Conservation (phyloP, 2,329 filamentous ascomycete species). For the Cercospora nicotianae region DNA sequence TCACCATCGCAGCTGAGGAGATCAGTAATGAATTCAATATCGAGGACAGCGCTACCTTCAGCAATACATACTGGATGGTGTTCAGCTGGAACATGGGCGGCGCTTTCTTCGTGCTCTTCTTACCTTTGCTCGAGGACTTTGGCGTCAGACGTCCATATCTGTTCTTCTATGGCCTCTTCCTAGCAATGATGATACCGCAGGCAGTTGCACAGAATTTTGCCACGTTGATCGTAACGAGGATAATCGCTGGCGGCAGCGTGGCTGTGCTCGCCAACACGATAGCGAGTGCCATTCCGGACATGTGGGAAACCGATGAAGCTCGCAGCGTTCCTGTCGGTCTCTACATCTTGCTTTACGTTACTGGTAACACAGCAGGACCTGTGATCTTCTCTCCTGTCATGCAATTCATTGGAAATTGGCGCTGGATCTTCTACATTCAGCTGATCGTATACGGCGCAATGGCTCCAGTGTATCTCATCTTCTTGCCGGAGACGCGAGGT, state of each 20-base stretch:
- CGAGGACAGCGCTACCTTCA: conserved; percentile 38
- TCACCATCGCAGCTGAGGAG: conserved; percentile 39
- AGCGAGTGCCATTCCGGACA: conserved; percentile 42
- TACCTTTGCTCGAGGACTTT: conserved; percentile 43
- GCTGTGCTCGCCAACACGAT: conserved; percentile 41
- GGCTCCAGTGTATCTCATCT: conserved; percentile 42
- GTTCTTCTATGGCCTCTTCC: conserved; percentile 38
- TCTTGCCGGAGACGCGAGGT: conserved; percentile 50
- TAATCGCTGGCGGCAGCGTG: conserved; percentile 43
- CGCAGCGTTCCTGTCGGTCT: conserved; percentile 40
- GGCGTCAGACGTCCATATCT: conserved; percentile 38
- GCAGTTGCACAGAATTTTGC: conserved; percentile 43
- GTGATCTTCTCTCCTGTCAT: conserved; percentile 40
- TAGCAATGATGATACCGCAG: conserved; percentile 43
- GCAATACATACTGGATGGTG: conserved; percentile 44
- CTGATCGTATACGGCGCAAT: conserved; percentile 49
- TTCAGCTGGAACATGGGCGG: conserved; percentile 42
- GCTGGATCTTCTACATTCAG: conserved; percentile 45
- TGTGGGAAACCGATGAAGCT: conserved; percentile 39
- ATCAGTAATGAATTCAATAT: conserved; percentile 39
- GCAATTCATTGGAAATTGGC: conserved; percentile 37
- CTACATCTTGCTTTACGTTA: conserved; percentile 40
- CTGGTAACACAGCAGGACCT: conserved; percentile 40
- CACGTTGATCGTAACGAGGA: conserved; percentile 41
- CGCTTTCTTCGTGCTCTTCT: conserved; percentile 39